Evolutionary conservation across 148 eudicot genomes (phyloP).

Genomic region (Fagopyrum tataricum): DNA sequence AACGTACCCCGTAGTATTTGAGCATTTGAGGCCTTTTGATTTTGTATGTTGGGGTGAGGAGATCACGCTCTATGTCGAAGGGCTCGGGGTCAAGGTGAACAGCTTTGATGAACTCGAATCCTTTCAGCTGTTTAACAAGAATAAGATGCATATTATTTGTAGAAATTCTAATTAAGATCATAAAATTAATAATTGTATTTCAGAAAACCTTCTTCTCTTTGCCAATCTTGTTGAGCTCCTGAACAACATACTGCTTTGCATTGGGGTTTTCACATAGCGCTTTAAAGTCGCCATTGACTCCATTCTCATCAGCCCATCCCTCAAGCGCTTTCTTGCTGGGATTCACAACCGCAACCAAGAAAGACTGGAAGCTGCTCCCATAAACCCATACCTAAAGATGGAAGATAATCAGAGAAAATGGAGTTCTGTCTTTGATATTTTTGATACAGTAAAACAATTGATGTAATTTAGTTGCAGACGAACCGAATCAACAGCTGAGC

Average conservation of each 20-base stretch:
- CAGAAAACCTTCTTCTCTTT: conserved; percentile 91
- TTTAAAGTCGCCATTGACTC: conserved; percentile 51
- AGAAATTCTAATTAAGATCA: background rate
- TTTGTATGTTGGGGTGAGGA: conserved; percentile 74
- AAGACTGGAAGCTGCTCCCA: conserved; percentile 79
- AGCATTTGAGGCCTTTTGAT: conserved; percentile 79
- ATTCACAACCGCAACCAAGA: conserved; percentile 62
- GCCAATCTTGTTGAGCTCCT: conserved; percentile 56
- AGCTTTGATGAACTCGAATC: conserved; percentile 69
- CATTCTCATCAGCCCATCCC: conserved; percentile 56
- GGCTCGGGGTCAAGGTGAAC: conserved; percentile 74
- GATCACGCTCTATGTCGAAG: conserved; percentile 77
- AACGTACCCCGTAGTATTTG: conserved; percentile 69
- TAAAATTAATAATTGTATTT: no score
- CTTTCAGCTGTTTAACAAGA: conserved; percentile 53
- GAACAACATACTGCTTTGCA: conserved; percentile 53
- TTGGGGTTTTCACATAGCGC: conserved; percentile 58
- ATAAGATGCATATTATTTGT: background rate
- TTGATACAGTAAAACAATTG: no score
- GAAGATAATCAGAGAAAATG: background rate
- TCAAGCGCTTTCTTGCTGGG: conserved; percentile 59
- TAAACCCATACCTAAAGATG: conserved; percentile 64
- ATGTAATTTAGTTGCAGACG: conserved; percentile 12
- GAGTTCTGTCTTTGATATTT: background rate
- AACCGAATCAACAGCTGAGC: conserved; percentile 72